phyloP scores from a whole-genome alignment of 805 yeast genomes.

The Candida vartiovaarae region DNA sequence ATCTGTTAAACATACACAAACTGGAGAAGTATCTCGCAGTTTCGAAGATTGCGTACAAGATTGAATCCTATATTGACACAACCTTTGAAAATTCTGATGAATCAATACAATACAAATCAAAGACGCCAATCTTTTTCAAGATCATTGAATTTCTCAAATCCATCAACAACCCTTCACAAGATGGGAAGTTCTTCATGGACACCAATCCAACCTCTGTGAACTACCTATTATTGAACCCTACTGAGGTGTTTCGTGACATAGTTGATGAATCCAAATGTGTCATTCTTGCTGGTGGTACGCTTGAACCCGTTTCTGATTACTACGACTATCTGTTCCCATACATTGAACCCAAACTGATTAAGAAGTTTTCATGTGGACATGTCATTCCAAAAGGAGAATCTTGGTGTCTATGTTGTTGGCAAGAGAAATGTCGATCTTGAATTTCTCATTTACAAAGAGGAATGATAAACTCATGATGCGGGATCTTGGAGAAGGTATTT shows the following conservation, averaged over 20 bases:
- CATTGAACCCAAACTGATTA: constrained; percentile 33
- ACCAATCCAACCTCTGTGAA: constrained; percentile 33
- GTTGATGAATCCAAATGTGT: constrained; percentile 63
- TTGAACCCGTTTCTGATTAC: constrained; percentile 83
- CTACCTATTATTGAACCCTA: constrained; percentile 77
- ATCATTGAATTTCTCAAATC: constrained; percentile 57
- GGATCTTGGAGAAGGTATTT: constrained; percentile 43
- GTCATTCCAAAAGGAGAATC: constrained; percentile 65
- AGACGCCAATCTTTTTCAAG: constrained; percentile 40
- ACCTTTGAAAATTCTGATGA: too few relatives aligned
- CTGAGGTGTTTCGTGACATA: constrained; percentile 57
- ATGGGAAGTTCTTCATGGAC: constrained; percentile 75
- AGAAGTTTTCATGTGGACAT: constrained; percentile 71
- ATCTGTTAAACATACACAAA: constrained; percentile 61
- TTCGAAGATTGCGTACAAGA: constrained; percentile 77
- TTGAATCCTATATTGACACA: constrained; percentile 59
- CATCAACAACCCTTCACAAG: constrained; percentile 65
- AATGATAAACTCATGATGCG: constrained; percentile 36
- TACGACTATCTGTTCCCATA: constrained; percentile 59
- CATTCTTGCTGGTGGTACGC: constrained; percentile 88
- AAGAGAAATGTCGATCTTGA: constrained; percentile 33
- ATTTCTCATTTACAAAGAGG: constrained; percentile 68
- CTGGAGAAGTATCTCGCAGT: constrained; percentile 54
- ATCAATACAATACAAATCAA: constrained; percentile 6
- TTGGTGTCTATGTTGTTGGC: constrained; percentile 51